Conservation (phyloP, 371 early-diverging fungal species). For the Mucor indicus region DNA sequence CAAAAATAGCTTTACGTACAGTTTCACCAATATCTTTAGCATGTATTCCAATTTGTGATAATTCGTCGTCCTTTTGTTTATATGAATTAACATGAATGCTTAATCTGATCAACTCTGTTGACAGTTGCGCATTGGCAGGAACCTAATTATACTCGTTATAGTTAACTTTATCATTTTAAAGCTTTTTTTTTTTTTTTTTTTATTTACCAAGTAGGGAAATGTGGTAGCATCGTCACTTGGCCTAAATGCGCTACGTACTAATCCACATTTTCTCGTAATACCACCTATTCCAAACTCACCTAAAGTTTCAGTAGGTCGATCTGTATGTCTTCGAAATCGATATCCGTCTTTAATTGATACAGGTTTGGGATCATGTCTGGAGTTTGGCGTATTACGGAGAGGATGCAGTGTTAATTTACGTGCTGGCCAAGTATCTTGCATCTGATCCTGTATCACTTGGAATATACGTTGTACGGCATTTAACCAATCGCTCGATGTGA, state of each 20-base stretch:
- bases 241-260: slow-evolving; percentile 57
- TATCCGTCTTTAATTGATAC: slow-evolving; percentile 25
- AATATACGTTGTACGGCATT: slow-evolving; percentile 28
- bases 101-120: slow-evolving; percentile 29
- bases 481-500: slow-evolving; percentile 25
- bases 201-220: slow-evolving; percentile 51
- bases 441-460: slow-evolving; percentile 29
- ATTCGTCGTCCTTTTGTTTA: neutral
- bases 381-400: neutral
- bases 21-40: slow-evolving; percentile 30
- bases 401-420: neutral
- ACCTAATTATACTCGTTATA: slow-evolving; percentile 17
- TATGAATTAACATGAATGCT: slow-evolving; percentile 8
- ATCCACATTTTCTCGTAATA: slow-evolving; percentile 48
- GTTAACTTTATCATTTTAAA: neutral
- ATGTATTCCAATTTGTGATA: slow-evolving; percentile 11
- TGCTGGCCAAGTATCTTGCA: slow-evolving; percentile 36
- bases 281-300: slow-evolving; percentile 52
- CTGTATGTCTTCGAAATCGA: slow-evolving; percentile 30
- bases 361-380: slow-evolving; percentile 11
- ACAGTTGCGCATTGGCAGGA: slow-evolving; percentile 60
- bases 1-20: slow-evolving; percentile 48
- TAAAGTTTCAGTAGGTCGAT: slow-evolving; percentile 54
- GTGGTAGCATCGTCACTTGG: slow-evolving; percentile 63
- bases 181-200: neutral